Evolutionary conservation across 305 asterid species (phyloP).

Genomic region (Petunia hybrid): DNA sequence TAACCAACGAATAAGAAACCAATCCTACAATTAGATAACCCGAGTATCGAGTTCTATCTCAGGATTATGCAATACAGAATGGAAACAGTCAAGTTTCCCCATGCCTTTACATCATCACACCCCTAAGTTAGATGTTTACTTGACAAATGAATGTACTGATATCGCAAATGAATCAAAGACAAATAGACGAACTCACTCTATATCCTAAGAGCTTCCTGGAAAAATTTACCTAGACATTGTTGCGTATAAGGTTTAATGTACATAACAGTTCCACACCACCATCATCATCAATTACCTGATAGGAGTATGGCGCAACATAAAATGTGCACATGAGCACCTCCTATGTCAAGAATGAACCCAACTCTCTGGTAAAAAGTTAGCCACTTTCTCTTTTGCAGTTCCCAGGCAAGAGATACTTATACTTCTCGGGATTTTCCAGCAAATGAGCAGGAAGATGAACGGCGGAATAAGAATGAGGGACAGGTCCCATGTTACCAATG

Average conservation of each 20-base stretch:
- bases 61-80: slow-evolving; percentile 21
- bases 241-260: slow-evolving; percentile 12
- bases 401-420: slow-evolving; percentile 78
- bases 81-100: slow-evolving; percentile 25
- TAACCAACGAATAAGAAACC: not conserved
- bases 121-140: slow-evolving; percentile 5
- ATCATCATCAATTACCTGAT: slow-evolving; percentile 21
- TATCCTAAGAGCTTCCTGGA: not conserved
- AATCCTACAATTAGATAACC: slow-evolving; percentile 15
- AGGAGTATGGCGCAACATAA: slow-evolving; percentile 30
- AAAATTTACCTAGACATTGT: slow-evolving; percentile 25
- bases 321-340: slow-evolving; percentile 32
- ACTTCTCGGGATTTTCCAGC: slow-evolving; percentile 64
- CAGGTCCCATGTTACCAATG: slow-evolving; percentile 75
- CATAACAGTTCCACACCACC: slow-evolving; percentile 14
- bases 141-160: slow-evolving; percentile 20
- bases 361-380: slow-evolving; percentile 34
- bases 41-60: not conserved
- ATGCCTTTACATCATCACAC: slow-evolving; percentile 1
- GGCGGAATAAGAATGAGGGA: slow-evolving; percentile 73
- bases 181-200: not conserved
- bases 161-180: slow-evolving; percentile 5
- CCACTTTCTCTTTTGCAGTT: slow-evolving; percentile 68
- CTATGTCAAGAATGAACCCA: slow-evolving; percentile 20
- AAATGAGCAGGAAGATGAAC: slow-evolving; percentile 74